A percentile compares a stretch with the other conserved stretches of the same genome.
Evolutionary conservation across 305 asterid genomes (phyloP).

Genomic region (Rubia occidens): DNA sequence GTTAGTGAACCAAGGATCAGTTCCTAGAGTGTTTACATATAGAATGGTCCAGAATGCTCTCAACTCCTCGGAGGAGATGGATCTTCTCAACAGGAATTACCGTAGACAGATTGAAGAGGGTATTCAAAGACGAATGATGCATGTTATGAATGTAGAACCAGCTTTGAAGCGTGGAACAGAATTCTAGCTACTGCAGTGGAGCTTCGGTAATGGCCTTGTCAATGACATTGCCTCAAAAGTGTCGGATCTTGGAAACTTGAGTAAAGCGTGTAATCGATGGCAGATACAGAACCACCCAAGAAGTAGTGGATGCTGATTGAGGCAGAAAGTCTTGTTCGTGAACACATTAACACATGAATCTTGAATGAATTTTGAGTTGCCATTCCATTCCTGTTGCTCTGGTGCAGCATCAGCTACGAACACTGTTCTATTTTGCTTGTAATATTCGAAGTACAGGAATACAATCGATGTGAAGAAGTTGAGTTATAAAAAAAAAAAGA

Average conservation of each 20-base stretch:
- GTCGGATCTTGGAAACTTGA: constrained; percentile 43
- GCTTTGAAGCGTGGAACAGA: background rate
- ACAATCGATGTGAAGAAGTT: constrained; percentile 10
- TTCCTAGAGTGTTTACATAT: constrained; percentile 2
- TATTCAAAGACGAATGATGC: constrained; percentile 1
- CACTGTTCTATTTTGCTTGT: constrained; percentile 18
- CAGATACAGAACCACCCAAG: constrained; percentile 71
- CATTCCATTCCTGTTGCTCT: constrained; percentile 21
- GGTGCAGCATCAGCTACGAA: constrained; percentile 23
- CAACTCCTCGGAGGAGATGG: background rate
- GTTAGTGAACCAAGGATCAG: constrained; percentile 1
- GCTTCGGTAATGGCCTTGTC: background rate
- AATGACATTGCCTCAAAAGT: background rate
- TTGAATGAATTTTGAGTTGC: constrained; percentile 28
- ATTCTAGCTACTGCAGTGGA: background rate
- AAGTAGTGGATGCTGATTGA: constrained; percentile 71
- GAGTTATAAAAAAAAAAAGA: too few species aligned
- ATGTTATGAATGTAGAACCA: background rate
- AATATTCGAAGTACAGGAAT: constrained; percentile 12
- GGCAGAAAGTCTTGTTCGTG: background rate
- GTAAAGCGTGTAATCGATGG: constrained; percentile 77
- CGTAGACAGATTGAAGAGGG: background rate
- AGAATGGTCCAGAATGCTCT: constrained; percentile 3
- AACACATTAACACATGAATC: constrained; percentile 13
- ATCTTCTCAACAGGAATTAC: background rate